phyloP scores from a whole-genome alignment of 1,284 basidiomycete species.

The Trichosporon asahii region DNA sequence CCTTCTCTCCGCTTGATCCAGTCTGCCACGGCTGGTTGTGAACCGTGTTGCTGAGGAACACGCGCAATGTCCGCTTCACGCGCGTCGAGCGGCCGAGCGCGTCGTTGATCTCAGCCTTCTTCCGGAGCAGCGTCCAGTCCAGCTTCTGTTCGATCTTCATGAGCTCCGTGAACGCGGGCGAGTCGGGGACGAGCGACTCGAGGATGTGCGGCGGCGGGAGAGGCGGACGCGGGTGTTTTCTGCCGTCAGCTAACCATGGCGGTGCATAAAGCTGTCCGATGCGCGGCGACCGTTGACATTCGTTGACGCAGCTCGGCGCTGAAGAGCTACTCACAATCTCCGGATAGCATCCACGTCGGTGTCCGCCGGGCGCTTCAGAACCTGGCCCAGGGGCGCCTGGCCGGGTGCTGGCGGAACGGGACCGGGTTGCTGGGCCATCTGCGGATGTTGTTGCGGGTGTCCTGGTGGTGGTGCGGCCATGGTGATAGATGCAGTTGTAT shows the following conservation, averaged over 20 bases:
- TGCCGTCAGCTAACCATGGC: slow-evolving; percentile 15
- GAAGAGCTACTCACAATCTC: neutral
- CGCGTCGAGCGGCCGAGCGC: slow-evolving; percentile 56
- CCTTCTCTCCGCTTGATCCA: slow-evolving; percentile 33
- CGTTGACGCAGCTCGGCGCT: neutral
- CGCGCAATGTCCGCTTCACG: slow-evolving; percentile 72
- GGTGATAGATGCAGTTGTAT: neutral
- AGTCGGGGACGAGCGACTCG: slow-evolving; percentile 62
- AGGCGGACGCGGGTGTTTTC: slow-evolving; percentile 42
- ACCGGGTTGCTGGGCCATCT: neutral
- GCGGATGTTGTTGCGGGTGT: slow-evolving; percentile 2
- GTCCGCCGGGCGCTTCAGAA: neutral
- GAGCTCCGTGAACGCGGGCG: slow-evolving; percentile 79
- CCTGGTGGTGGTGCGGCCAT: slow-evolving; percentile 7
- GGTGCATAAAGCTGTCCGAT: no score
- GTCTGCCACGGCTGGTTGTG: slow-evolving; percentile 81
- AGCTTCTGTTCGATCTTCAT: slow-evolving; percentile 84
- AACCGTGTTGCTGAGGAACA: slow-evolving; percentile 85
- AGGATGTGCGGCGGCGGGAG: slow-evolving; percentile 51
- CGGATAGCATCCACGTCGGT: neutral
- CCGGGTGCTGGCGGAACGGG: neutral
- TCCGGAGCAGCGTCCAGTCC: slow-evolving; percentile 92
- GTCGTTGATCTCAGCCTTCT: slow-evolving; percentile 85
- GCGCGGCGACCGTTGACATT: neutral
- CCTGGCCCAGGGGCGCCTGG: neutral